Evolutionary conservation across 306 rosid species (phyloP), one percentile per base, ranked within the genome.

Genomic region (Sphenostylis stenocarpa): DNA sequence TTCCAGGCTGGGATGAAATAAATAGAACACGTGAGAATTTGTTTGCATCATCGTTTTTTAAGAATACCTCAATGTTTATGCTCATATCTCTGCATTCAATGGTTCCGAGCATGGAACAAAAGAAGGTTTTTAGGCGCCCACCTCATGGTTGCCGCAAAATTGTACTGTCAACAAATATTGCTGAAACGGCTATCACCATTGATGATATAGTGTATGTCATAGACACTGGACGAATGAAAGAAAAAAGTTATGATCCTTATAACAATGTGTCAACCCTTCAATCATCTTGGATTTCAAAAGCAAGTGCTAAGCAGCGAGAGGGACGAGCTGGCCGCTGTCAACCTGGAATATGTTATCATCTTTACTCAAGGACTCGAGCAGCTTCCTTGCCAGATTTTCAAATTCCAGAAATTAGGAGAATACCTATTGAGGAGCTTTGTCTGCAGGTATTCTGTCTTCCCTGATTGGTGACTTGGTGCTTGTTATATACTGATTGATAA

Each of bases 271-370:
- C 96, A 31, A 95, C 93, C 72, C 96, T 95, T 82, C 91, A 95
- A 65, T 92, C 97, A 56, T 95, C 98, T 79, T 95, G 98, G 99
- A 87, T 95, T 77, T 95, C 99, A 28, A 95, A 91, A 81, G 97
- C 99, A 20, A 91, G 90, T 92, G 97, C 98, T 56, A 95, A 79
- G 90, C 99, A 95, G 84, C 88, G 98, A 68, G 87, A 89, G 87
- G 99, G 99, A 26, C 98, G 97, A 74, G 97, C 98, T 6, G 99
- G 99, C 76, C 97, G 99, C 51, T 95, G 99, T 87, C 97, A 91
- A 84, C 94, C 98, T 66, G 99, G 99, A 58, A 85, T 92, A 55
- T 91, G 99, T 82, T 95, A 95, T 86, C 96, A 95, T 89, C 86
- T 95, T 68, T 95, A 81, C 78, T 90, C 97, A 28, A 91, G 77